These are phyloP conservation scores for Leccinum olivaceopallidum DNA, from an alignment of 768 basidiomycete genomes.

Conservation along the genomic window DNA sequence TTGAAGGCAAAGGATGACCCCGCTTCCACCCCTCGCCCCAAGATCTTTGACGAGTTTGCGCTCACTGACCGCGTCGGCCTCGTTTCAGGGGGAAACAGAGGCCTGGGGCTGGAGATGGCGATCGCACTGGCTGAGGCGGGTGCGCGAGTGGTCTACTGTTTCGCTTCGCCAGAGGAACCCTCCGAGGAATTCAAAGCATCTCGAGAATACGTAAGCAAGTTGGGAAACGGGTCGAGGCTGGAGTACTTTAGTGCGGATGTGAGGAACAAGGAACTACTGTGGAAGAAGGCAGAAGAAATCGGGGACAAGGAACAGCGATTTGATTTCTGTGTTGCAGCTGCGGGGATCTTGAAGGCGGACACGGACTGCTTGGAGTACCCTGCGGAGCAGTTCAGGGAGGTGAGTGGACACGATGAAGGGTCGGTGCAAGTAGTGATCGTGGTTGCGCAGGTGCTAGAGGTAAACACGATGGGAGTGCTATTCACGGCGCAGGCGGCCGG, in stretches of 20 bases:
- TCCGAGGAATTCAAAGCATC: conserved; percentile 59
- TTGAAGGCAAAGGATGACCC: conserved; percentile 42
- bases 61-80: conserved; percentile 58
- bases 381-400: conserved; percentile 62
- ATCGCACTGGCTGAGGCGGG: conserved; percentile 73
- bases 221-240: conserved; percentile 44
- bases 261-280: conserved; percentile 58
- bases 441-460: conserved; percentile 52
- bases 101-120: conserved; percentile 82
- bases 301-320: conserved; percentile 67
- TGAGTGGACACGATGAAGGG: conserved; percentile 23
- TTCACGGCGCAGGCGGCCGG: conserved; percentile 64
- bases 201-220: conserved; percentile 47
- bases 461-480: conserved; percentile 63
- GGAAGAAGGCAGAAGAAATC: conserved; percentile 58
- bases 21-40: conserved; percentile 37
- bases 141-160: conserved; percentile 65
- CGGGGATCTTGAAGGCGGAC: conserved; percentile 64
- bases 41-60: conserved; percentile 60
- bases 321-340: conserved; percentile 80
- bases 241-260: conserved; percentile 72
- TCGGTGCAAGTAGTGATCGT: neutral
- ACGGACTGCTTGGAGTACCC: conserved; percentile 68
- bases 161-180: conserved; percentile 58
- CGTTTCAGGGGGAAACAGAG: conserved; percentile 64